Conservation (phyloP, 352 stramenopile species). For the Globisporangium spinosum region DNA sequence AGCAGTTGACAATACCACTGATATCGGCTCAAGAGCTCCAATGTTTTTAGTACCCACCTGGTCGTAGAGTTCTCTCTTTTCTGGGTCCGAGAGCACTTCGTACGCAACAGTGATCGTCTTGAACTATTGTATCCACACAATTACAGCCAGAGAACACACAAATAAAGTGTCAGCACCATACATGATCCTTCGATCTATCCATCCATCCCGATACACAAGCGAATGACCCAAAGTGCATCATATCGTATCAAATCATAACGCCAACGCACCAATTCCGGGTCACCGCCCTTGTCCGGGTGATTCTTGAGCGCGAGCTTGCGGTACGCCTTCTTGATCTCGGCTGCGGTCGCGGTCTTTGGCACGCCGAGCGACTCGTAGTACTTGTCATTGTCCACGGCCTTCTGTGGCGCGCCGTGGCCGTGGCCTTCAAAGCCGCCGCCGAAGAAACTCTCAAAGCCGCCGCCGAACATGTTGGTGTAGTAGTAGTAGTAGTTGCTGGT, state of each 20-base stretch:
- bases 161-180: slow-evolving; percentile 4
- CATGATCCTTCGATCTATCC: too few relatives aligned
- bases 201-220: not conserved
- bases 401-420: slow-evolving; percentile 36
- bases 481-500: slow-evolving; percentile 19
- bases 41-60: slow-evolving; percentile 27
- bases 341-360: slow-evolving; percentile 72
- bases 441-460: slow-evolving; percentile 86
- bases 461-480: slow-evolving; percentile 63
- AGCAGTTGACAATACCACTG: not conserved
- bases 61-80: slow-evolving; percentile 89
- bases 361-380: slow-evolving; percentile 89
- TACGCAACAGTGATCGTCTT: slow-evolving; percentile 94
- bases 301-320: slow-evolving; percentile 91
- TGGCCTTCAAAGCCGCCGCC: slow-evolving; percentile 67
- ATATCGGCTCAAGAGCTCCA: not conserved
- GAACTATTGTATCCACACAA: slow-evolving; percentile 46
- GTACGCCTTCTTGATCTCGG: slow-evolving; percentile 91
- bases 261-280: slow-evolving; percentile 85
- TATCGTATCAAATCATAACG: not conserved
- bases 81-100: slow-evolving; percentile 95
- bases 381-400: slow-evolving; percentile 84
- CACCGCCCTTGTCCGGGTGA: slow-evolving; percentile 98
- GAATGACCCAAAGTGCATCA: not conserved
- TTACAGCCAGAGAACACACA: not conserved